phyloP scores from a whole-genome alignment of 208 protist species.

The Jaenimonas drosophilae region DNA sequence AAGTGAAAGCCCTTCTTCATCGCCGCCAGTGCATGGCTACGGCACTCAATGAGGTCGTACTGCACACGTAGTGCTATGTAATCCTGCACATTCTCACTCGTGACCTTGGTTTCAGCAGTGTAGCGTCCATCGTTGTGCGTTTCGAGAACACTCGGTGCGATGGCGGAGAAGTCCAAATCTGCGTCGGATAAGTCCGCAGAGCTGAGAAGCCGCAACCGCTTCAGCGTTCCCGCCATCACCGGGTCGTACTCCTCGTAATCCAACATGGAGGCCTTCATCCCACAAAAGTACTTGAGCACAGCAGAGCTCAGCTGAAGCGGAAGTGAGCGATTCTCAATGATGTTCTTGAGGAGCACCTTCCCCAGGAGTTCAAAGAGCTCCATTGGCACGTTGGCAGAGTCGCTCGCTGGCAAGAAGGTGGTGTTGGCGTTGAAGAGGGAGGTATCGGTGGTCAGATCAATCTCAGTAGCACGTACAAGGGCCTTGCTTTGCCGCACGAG shows the following conservation, averaged over 20 bases:
- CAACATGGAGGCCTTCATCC: slow-evolving; percentile 19
- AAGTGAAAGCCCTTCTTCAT: slow-evolving; percentile 44
- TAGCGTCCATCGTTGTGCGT: slow-evolving; percentile 17
- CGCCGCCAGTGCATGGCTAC: slow-evolving; percentile 22
- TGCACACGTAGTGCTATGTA: slow-evolving; percentile 41
- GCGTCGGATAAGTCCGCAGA: slow-evolving; percentile 25
- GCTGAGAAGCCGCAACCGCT: slow-evolving; percentile 38
- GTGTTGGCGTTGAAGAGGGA: not conserved
- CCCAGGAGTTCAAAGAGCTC: slow-evolving; percentile 37
- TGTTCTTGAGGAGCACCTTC: slow-evolving; percentile 54
- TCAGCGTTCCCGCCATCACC: slow-evolving; percentile 25
- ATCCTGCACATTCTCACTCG: slow-evolving; percentile 35
- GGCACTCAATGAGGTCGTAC: slow-evolving; percentile 32
- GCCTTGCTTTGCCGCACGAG: slow-evolving; percentile 26
- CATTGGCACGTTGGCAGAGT: too few relatives aligned
- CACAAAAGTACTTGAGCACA: slow-evolving; percentile 53
- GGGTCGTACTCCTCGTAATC: slow-evolving; percentile 63
- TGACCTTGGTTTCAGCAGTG: slow-evolving; percentile 20
- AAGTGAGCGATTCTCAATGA: slow-evolving; percentile 42
- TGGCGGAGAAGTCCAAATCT: slow-evolving; percentile 35
- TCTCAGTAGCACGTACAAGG: slow-evolving; percentile 22
- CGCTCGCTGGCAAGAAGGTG: not conserved
- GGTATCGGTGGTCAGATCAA: slow-evolving; percentile 3
- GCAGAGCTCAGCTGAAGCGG: slow-evolving; percentile 48
- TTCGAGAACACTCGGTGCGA: slow-evolving; percentile 20